These are phyloP conservation scores for Colletotrichum sp. DNA, from an alignment of 2,329 filamentous ascomycete genomes.

Conservation along the genomic window DNA sequence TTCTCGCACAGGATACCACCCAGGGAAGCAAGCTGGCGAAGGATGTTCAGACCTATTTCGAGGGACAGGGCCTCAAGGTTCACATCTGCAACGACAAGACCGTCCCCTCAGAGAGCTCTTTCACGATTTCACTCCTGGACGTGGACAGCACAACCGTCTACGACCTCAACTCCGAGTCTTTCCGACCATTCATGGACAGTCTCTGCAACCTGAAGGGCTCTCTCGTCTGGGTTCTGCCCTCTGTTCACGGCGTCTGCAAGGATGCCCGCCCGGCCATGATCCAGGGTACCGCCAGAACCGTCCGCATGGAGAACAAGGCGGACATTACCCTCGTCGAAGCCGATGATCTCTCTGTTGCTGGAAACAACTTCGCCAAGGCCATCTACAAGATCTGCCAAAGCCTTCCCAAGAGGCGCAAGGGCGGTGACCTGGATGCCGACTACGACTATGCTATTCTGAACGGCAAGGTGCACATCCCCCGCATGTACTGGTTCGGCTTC, in stretches of 20 bases:
- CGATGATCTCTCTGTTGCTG: neutral
- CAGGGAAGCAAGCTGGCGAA: neutral
- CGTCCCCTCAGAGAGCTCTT: neutral
- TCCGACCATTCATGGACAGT: conserved; percentile 8
- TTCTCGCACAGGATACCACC: neutral
- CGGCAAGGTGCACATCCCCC: conserved; percentile 28
- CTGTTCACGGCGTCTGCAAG: conserved; percentile 26
- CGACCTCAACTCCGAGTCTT: conserved; percentile 21
- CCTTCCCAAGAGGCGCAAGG: neutral
- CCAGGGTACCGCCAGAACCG: conserved; percentile 31
- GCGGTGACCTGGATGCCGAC: conserved; percentile 26
- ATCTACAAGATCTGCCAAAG: neutral
- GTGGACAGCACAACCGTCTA: conserved; percentile 30
- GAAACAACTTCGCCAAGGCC: neutral
- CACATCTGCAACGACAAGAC: neutral
- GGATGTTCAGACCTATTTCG: neutral
- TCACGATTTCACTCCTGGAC: conserved; percentile 29
- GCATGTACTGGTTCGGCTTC: conserved; percentile 20
- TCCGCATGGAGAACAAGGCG: conserved; percentile 31
- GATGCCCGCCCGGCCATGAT: conserved; percentile 31
- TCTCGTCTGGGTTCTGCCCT: conserved; percentile 35
- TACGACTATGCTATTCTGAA: conserved; percentile 34
- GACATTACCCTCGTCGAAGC: conserved; percentile 23
- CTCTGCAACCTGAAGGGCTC: neutral
- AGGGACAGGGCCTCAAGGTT: neutral